Base-by-base conservation (phyloP, 345 rosid species). In the Mercurialis annua region DNA sequence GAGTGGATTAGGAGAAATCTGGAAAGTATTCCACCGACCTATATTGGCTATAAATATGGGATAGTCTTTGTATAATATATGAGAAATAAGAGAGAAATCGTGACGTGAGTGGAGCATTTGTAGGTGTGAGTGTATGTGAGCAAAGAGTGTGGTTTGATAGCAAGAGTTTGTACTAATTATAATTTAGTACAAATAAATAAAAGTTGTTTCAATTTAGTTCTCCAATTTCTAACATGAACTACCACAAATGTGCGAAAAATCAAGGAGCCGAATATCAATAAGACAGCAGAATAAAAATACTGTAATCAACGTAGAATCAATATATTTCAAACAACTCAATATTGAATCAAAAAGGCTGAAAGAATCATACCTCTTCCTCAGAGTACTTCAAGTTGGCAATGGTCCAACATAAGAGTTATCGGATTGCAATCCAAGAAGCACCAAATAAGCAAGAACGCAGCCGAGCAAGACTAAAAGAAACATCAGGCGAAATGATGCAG, bases 311-410 rank as follows among this genome's bases (percentile, higher is more conserved):
- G n/a, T 6, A 15, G 7, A 15, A 26, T 15, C 27, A 17, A 7
- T 1, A 48, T 31, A 36, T 27, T 3, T 29, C 26, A 10, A 36
- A 48, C 26, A 60, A 58, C 8, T 33, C 36, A 24, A 26, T n/a
- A 49, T 12, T 1, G 42, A 30, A 0, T 27, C 16, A 30, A 34
- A 16, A 48, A 66, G 14, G 44, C 27, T 33, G 17, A 54, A 23
- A 12, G 46, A 26, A 56, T 1, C 36, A 29, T 57, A 62, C 69
- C 75, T 73, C 58, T 29, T 48, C 40, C 12, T 1, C 9, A 63
- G 30, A 63, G 15, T 23, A 1, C 7, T 15, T 79, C 71, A 82
- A 49, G 83, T 79, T 5, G 86, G 79, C 11, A 17, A 60, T 18
- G 70, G 67, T 68, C 86, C 81, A 12, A 6, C n/a, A 26, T 18